These are phyloP conservation scores for Naganishia onofrii DNA, from an alignment of 768 basidiomycete genomes.

Conservation along the genomic window DNA sequence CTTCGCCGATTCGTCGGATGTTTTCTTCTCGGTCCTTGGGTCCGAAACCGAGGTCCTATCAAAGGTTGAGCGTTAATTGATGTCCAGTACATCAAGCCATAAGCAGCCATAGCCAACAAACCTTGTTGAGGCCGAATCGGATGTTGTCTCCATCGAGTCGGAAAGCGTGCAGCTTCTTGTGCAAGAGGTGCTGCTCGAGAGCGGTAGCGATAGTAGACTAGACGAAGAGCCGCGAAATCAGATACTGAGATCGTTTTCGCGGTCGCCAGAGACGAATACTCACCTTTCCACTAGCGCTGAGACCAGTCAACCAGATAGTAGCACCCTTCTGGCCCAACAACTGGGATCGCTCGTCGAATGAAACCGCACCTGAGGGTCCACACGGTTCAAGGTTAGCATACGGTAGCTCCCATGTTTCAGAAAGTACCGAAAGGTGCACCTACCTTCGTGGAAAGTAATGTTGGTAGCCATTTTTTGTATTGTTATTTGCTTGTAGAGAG, in stretches of 20 bases:
- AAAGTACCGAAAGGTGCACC: constrained; percentile 12
- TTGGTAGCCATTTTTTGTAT: constrained; percentile 51
- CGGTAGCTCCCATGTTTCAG: too few species aligned
- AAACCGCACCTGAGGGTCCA: constrained; percentile 64
- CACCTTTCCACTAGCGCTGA: constrained; percentile 93
- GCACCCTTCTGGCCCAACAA: constrained; percentile 76
- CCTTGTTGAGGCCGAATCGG: constrained; percentile 89
- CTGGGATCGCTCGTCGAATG: constrained; percentile 63
- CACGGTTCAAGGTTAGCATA: not conserved
- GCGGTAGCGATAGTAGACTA: constrained; percentile 97
- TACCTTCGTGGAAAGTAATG: constrained; percentile 56
- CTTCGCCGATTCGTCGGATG: constrained; percentile 95
- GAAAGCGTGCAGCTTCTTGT: constrained; percentile 79
- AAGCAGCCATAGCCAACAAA: constrained; percentile 22
- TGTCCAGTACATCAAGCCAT: not conserved
- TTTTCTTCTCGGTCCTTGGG: constrained; percentile 76
- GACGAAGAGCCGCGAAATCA: not conserved
- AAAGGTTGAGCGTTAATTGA: not conserved
- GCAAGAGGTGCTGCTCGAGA: constrained; percentile 89
- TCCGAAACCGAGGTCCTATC: constrained; percentile 80
- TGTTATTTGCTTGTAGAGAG: not conserved
- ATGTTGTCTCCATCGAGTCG: constrained; percentile 89
- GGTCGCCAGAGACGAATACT: not conserved
- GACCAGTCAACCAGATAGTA: constrained; percentile 94
- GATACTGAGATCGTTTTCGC: too few species aligned